Conservation (phyloP, 2,329 filamentous ascomycete species). For the Didymella keratinophila region DNA sequence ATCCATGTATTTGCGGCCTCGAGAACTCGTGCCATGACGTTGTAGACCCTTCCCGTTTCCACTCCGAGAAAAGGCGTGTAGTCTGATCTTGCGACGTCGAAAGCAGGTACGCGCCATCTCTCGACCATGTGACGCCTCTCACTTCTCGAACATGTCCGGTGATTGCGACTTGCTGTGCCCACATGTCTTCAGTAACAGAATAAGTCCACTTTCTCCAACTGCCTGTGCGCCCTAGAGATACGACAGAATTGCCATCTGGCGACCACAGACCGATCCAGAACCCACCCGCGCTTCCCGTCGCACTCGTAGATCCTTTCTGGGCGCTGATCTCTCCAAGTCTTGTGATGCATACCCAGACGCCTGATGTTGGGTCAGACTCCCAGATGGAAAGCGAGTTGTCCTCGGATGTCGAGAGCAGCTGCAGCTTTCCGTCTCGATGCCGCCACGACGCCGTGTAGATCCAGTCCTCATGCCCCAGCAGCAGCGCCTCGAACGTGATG, state of each 20-base stretch:
- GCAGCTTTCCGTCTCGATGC: conserved; percentile 63
- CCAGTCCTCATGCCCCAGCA: conserved; percentile 98
- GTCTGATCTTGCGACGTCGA: conserved; percentile 94
- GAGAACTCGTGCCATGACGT: conserved; percentile 94
- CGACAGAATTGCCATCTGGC: conserved; percentile 75
- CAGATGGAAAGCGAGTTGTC: conserved; percentile 95
- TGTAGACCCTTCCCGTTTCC: conserved; percentile 61
- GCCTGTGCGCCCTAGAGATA: conserved; percentile 86
- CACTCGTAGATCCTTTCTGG: conserved; percentile 94
- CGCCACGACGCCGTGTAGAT: conserved; percentile 89
- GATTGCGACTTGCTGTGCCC: conserved; percentile 79
- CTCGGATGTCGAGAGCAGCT: conserved; percentile 87
- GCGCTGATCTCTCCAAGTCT: conserved; percentile 92
- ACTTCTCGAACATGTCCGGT: conserved; percentile 85
- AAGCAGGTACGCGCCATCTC: conserved; percentile 81
- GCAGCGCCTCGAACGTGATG: conserved; percentile 89
- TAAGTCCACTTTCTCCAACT: conserved; percentile 90
- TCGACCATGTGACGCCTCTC: conserved; percentile 84
- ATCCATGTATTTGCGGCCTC: conserved; percentile 95
- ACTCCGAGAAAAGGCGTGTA: conserved; percentile 83
- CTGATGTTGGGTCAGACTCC: conserved; percentile 82
- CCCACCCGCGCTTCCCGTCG: conserved; percentile 92
- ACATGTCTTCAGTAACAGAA: conserved; percentile 67
- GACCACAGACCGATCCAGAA: conserved; percentile 98
- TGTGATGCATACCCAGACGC: conserved; percentile 88